Percentiles rank a stretch among this genome's conserved stretches.
phyloP scores from a whole-genome alignment of 225 moss, liverwort and hornwort genomes.

The Ulota crispa region DNA sequence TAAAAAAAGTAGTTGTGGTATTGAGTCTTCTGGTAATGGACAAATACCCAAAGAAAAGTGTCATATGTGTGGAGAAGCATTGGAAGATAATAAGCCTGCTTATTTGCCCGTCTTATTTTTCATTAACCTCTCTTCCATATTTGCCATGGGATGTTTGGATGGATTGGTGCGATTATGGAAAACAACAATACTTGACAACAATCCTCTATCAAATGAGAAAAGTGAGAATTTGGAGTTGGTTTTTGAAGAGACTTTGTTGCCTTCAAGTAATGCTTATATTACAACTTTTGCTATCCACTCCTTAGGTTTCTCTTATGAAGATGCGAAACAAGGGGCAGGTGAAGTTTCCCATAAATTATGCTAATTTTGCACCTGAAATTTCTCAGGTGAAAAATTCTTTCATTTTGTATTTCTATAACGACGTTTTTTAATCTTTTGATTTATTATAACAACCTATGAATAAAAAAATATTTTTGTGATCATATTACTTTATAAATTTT shows the following conservation, averaged over 20 bases:
- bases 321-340: slow-evolving; percentile 8
- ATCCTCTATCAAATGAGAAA: neutral
- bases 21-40: neutral
- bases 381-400: slow-evolving; percentile 29
- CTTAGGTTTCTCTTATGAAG: neutral
- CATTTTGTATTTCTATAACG: neutral
- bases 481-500: accelerated
- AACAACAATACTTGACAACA: neutral
- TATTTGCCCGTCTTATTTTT: slow-evolving; percentile 7
- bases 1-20: neutral
- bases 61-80: neutral
- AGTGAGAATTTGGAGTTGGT: slow-evolving; percentile 4
- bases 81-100: neutral
- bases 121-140: neutral
- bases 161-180: slow-evolving; percentile 9
- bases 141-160: slow-evolving; percentile 33
- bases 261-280: slow-evolving; percentile 17
- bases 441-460: too few relatives aligned
- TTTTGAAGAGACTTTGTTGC: slow-evolving; percentile 18
- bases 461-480: too few relatives aligned
- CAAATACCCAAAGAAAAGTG: neutral
- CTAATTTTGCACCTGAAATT: slow-evolving; percentile 31
- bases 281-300: slow-evolving; percentile 24
- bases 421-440: neutral
- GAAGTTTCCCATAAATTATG: slow-evolving; percentile 25